phyloP scores from a whole-genome alignment of 768 basidiomycete genomes.

The Neoboletus brunneissimus region DNA sequence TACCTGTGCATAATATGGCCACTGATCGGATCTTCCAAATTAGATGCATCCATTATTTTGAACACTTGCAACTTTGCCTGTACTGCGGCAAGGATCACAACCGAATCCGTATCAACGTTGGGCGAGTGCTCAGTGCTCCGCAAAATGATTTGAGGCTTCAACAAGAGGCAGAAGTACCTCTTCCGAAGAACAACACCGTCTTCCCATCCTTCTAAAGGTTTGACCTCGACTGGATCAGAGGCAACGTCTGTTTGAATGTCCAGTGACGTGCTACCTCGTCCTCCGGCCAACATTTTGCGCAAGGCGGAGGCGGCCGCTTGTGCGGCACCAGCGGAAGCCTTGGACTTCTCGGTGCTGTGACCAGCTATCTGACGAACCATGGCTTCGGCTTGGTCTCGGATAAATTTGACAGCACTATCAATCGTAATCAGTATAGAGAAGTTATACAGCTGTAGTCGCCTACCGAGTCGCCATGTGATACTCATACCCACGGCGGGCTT shows the following conservation, averaged over 20 bases:
- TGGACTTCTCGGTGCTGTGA: constrained; percentile 26
- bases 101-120: constrained; percentile 42
- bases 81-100: constrained; percentile 73
- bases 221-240: constrained; percentile 38
- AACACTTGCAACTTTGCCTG: constrained; percentile 78
- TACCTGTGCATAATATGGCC: constrained; percentile 86
- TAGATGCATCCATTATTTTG: constrained; percentile 74
- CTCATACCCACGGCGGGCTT: constrained; percentile 72
- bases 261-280: constrained; percentile 43
- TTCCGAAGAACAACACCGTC: constrained; percentile 67
- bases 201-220: constrained; percentile 70
- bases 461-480: constrained; percentile 87
- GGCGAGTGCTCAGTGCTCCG: constrained; percentile 49
- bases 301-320: constrained; percentile 67
- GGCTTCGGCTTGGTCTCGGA: constrained; percentile 74
- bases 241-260: constrained; percentile 36
- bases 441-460: constrained; percentile 19
- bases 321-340: constrained; percentile 42
- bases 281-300: constrained; percentile 60
- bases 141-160: constrained; percentile 89
- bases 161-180: constrained; percentile 77
- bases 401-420: constrained; percentile 76
- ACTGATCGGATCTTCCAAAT: constrained; percentile 79
- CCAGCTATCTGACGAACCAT: constrained; percentile 13
- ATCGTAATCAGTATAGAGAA: constrained; percentile 7